Conservation (phyloP, 2,329 filamentous ascomycete genomes). For the Aspergillus pseudoterreus region DNA sequence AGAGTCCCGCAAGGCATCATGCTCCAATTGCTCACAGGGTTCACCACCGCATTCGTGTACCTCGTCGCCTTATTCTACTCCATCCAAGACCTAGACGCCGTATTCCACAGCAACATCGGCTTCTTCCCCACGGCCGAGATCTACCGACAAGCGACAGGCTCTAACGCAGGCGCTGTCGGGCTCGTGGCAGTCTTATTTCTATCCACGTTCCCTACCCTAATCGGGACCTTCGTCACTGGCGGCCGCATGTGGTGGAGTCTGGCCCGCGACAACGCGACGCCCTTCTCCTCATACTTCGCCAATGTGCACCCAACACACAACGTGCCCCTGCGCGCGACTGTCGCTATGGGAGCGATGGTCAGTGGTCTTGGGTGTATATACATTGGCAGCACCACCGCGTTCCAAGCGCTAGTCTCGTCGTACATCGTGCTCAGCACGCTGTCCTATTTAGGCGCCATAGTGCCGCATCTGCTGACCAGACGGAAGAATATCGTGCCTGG, state of each 20-base stretch:
- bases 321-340: slow-evolving; percentile 55
- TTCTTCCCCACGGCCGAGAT: slow-evolving; percentile 64
- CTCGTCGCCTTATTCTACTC: slow-evolving; percentile 42
- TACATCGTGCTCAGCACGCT: slow-evolving; percentile 54
- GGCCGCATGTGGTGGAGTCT: slow-evolving; percentile 61
- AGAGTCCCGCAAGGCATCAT: slow-evolving; percentile 46
- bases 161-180: slow-evolving; percentile 49
- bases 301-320: slow-evolving; percentile 45
- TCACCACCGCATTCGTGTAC: slow-evolving; percentile 44
- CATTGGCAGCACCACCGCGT: slow-evolving; percentile 63
- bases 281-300: slow-evolving; percentile 48
- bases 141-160: slow-evolving; percentile 58
- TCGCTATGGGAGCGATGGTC: slow-evolving; percentile 48
- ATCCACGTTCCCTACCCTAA: slow-evolving; percentile 49
- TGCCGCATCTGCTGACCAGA: slow-evolving; percentile 52
- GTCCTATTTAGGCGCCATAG: slow-evolving; percentile 62
- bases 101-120: slow-evolving; percentile 43
- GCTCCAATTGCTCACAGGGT: slow-evolving; percentile 44
- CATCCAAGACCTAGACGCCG: slow-evolving; percentile 45
- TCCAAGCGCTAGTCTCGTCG: slow-evolving; percentile 62
- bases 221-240: slow-evolving; percentile 54
- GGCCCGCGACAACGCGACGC: slow-evolving; percentile 55
- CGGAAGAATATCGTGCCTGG: slow-evolving; percentile 51
- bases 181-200: slow-evolving; percentile 54
- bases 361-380: slow-evolving; percentile 62